These are phyloP conservation scores for Backusella mclennaniae DNA, from an alignment of 192 early-diverging fungal species.

Conservation along the genomic window DNA sequence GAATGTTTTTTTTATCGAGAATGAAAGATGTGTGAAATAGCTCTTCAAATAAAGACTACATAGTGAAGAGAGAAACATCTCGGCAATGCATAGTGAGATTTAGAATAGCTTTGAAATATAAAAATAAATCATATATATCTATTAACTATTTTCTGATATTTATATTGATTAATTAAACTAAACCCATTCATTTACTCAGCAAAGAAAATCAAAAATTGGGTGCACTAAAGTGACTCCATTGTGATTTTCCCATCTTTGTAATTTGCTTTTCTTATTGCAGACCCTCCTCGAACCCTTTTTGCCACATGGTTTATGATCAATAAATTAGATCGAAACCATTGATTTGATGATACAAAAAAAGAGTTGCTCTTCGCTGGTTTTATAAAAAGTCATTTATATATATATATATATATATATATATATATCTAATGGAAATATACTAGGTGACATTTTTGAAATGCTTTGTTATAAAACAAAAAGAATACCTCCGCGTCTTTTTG, in stretches of 20 bases:
- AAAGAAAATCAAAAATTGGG: background rate
- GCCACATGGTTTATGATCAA: background rate
- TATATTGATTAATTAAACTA: background rate
- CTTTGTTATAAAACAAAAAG: no score
- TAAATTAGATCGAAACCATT: background rate
- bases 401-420: no score
- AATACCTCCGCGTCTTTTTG: no score
- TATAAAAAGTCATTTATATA: background rate
- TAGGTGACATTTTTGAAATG: background rate
- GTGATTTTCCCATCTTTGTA: conserved; percentile 3
- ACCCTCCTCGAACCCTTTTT: background rate
- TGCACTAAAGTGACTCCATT: background rate
- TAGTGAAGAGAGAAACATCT: background rate
- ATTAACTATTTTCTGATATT: no score
- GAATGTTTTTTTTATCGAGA: background rate
- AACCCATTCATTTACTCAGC: background rate
- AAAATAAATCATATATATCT: no score
- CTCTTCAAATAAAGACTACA: background rate
- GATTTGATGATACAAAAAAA: no score
- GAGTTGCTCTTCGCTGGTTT: background rate
- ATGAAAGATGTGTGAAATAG: background rate
- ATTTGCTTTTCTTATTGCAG: background rate
- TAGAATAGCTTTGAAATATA: background rate
- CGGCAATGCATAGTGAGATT: background rate
- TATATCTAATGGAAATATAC: background rate